Evolutionary conservation across 2,329 filamentous ascomycete genomes (phyloP).

Genomic region (Aspergillus ruber): DNA sequence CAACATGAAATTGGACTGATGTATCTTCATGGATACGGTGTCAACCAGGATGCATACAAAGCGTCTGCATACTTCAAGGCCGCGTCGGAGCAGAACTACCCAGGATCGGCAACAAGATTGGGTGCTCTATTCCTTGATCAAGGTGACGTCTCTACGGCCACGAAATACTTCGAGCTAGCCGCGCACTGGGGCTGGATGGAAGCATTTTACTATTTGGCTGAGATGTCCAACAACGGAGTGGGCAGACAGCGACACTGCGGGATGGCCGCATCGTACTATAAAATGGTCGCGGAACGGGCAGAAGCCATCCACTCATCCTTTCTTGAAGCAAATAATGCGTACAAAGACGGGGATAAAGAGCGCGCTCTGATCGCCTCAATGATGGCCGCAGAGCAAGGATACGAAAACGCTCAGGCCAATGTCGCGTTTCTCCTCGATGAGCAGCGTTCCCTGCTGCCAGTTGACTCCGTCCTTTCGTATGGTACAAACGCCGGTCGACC

Average conservation of each 20-base stretch:
- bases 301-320: constrained; percentile 72
- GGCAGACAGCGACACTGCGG: constrained; percentile 73
- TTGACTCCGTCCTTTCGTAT: constrained; percentile 49
- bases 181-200: constrained; percentile 78
- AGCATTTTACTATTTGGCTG: constrained; percentile 85
- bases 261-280: constrained; percentile 75
- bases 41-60: constrained; percentile 61
- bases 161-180: constrained; percentile 81
- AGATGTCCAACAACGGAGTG: constrained; percentile 74
- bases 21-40: constrained; percentile 71
- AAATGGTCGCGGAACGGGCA: constrained; percentile 66
- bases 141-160: constrained; percentile 72
- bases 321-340: constrained; percentile 74
- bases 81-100: constrained; percentile 74
- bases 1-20: constrained; percentile 80
- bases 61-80: constrained; percentile 71
- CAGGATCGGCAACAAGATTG: constrained; percentile 73
- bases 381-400: constrained; percentile 87
- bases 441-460: constrained; percentile 54
- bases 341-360: constrained; percentile 70
- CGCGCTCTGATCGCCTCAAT: constrained; percentile 74
- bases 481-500: constrained; percentile 26
- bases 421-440: constrained; percentile 82
- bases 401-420: constrained; percentile 83
- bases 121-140: constrained; percentile 83